These are phyloP conservation scores for Phaeoacremonium minimum DNA, from an alignment of 2,329 filamentous ascomycete species.

Conservation along the genomic window DNA sequence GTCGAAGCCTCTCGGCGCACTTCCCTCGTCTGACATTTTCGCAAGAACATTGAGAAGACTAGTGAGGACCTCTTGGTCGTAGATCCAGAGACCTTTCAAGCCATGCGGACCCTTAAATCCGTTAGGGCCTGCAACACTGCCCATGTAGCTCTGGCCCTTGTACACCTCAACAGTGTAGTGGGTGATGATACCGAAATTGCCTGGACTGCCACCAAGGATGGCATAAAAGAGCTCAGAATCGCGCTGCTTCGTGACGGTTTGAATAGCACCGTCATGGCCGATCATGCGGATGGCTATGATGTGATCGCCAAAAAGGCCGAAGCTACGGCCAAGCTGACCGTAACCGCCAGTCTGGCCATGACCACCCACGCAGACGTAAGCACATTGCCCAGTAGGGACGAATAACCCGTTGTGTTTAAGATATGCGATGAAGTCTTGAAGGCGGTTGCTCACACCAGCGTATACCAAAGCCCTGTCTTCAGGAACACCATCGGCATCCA, in stretches of 20 bases:
- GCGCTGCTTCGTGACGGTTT: slow-evolving; percentile 39
- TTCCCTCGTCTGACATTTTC: slow-evolving; percentile 36
- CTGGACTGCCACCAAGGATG: slow-evolving; percentile 51
- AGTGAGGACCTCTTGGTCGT: slow-evolving; percentile 30
- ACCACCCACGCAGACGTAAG: slow-evolving; percentile 38
- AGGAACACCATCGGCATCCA: slow-evolving; percentile 22
- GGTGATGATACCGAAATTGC: slow-evolving; percentile 52
- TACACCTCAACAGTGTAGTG: slow-evolving; percentile 46
- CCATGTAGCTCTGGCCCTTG: slow-evolving; percentile 29
- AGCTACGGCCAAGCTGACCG: slow-evolving; percentile 39
- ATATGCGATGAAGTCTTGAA: slow-evolving; percentile 37
- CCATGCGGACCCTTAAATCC: too few species aligned
- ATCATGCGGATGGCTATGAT: slow-evolving; percentile 43
- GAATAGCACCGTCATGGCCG: slow-evolving; percentile 36
- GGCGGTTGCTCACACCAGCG: slow-evolving; percentile 33
- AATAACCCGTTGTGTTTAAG: slow-evolving; percentile 34
- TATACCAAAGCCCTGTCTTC: slow-evolving; percentile 28
- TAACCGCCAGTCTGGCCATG: slow-evolving; percentile 44
- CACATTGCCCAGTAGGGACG: slow-evolving; percentile 40
- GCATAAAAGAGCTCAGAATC: slow-evolving; percentile 57
- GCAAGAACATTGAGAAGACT: slow-evolving; percentile 31
- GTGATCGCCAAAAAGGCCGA: slow-evolving; percentile 51
- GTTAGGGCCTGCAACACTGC: too few species aligned
- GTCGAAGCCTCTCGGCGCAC: slow-evolving; percentile 40
- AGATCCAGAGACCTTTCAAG: slow-evolving; percentile 35